Evolutionary conservation across 1,284 basidiomycete species (phyloP).

Genomic region (Ustilago trichophora): DNA sequence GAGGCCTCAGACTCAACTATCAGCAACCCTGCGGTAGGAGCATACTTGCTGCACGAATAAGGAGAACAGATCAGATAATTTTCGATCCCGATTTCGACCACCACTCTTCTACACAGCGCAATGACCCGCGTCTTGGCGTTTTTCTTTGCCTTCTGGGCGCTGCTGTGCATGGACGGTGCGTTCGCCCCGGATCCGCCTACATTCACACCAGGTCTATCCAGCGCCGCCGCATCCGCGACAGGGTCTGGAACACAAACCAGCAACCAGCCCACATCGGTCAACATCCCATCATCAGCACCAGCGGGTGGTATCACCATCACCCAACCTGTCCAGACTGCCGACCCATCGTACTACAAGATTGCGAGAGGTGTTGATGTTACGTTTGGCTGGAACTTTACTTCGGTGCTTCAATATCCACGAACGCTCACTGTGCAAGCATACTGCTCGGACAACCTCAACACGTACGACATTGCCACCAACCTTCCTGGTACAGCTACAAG

Average conservation of each 20-base stretch:
- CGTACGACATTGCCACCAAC: constrained; percentile 59
- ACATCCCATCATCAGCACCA: constrained; percentile 53
- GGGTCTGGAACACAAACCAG: constrained; percentile 9
- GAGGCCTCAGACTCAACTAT: neutral
- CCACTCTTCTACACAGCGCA: too few relatives aligned
- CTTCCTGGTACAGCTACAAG: constrained; percentile 57
- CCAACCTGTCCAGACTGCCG: constrained; percentile 59
- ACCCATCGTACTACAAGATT: constrained; percentile 65
- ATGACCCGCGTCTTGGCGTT: constrained; percentile 20
- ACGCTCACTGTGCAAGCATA: constrained; percentile 59
- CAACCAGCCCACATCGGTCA: constrained; percentile 11
- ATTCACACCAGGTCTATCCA: constrained; percentile 27
- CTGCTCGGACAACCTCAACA: constrained; percentile 61
- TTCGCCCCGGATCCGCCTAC: constrained; percentile 33
- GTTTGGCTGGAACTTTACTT: constrained; percentile 66
- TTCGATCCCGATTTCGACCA: too few relatives aligned
- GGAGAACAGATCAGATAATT: too few relatives aligned
- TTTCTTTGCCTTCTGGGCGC: constrained; percentile 27
- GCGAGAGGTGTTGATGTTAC: constrained; percentile 59
- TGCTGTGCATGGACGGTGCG: constrained; percentile 13
- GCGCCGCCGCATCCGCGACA: neutral
- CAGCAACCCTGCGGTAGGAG: too few relatives aligned
- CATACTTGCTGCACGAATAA: too few relatives aligned
- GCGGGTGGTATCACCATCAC: constrained; percentile 64
- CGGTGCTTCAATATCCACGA: constrained; percentile 50